Evolutionary conservation across 305 asterid genomes (phyloP), one percentile per base, ranked within the genome.

Genomic region (Caryopteris hybrid): DNA sequence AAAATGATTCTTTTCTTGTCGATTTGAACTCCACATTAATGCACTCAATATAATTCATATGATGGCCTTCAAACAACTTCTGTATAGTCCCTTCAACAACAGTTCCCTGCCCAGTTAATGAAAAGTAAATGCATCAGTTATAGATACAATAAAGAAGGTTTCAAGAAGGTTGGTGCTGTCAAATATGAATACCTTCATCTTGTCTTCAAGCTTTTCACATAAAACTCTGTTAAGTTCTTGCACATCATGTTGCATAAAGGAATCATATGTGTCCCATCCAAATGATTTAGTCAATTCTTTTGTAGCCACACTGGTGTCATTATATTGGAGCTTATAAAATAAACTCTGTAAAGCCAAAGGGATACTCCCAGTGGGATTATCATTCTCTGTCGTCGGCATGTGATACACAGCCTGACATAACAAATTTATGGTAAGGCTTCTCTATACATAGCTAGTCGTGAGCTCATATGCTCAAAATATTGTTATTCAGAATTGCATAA

Each of bases 301-400:
- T 53, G 97, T 91, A 66, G 95, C 89, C 64, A 91, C 95, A 78
- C 96, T 88, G 57, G 96, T 85, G 76, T 83, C 96, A 17, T 86
- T 85, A 64, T 91, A 91, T 50, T 88, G 96, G 78, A 91, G 95
- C 85, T 91, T 91, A 81, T 91, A 91, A 79, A 88, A 91, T 74
- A 91, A 74, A 81, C 97, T 87, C 77, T 88, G 97, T 39, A 91
- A 85, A 51, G 97, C 97, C 81, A 91, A 80, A 65, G 97, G 96
- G 75, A 91, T 91, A 71, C 96, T 91, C 70, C 95, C 96, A 38
- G 96, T 81, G 61, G 97, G 97, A 76, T 82, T 85, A 75, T 88
- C 97, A 84, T 84, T 91, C 91, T 91, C 97, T 33, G 97, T 91
- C 17, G 96, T 91, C 65, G 97, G 97, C 97, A 91, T 88, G 69